A percentile compares a stretch with the other conserved stretches of the same genome.
Evolutionary conservation across 495 filamentous ascomycete species (phyloP).

Genomic region (Trichoderma erinaceum): DNA sequence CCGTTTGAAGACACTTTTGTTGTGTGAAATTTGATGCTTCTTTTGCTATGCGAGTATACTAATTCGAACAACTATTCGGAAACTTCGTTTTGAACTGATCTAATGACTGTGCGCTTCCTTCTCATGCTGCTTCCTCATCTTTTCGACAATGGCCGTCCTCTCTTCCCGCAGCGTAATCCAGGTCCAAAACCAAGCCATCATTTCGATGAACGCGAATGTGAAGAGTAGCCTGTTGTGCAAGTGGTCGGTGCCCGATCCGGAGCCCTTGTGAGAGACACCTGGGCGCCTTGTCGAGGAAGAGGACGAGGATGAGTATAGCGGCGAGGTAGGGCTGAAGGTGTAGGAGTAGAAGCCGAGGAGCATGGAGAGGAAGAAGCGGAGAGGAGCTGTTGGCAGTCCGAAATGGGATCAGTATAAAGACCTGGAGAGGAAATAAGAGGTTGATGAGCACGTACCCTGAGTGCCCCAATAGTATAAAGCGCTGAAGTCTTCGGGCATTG

Average conservation of each 20-base stretch:
- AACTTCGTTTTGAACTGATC: background rate
- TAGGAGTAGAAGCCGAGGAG: slow-evolving; percentile 63
- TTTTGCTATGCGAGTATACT: background rate
- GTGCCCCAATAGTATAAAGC: slow-evolving; percentile 58
- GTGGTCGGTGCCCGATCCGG: slow-evolving; percentile 45
- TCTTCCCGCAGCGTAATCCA: slow-evolving; percentile 51
- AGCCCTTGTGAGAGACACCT: slow-evolving; percentile 25
- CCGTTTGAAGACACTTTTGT: background rate
- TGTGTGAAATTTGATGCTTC: background rate
- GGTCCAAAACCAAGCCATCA: slow-evolving; percentile 84
- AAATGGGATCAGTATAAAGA: background rate
- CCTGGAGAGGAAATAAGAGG: slow-evolving; percentile 15
- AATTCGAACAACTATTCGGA: background rate
- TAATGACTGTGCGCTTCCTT: background rate
- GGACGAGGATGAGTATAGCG: slow-evolving; percentile 23
- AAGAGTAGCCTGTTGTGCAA: slow-evolving; percentile 78
- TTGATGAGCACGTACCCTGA: slow-evolving; percentile 34
- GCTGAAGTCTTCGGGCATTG: slow-evolving; percentile 62
- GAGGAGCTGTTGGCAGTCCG: slow-evolving; percentile 38
- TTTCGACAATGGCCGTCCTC: slow-evolving; percentile 30
- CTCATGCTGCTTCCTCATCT: slow-evolving; percentile 11
- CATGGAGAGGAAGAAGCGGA: slow-evolving; percentile 62
- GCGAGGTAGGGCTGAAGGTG: slow-evolving; percentile 40
- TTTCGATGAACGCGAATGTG: slow-evolving; percentile 77
- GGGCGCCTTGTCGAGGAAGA: slow-evolving; percentile 16